phyloP scores from a whole-genome alignment of 257 asterid genomes.

The Paraleonurus japonicus region DNA sequence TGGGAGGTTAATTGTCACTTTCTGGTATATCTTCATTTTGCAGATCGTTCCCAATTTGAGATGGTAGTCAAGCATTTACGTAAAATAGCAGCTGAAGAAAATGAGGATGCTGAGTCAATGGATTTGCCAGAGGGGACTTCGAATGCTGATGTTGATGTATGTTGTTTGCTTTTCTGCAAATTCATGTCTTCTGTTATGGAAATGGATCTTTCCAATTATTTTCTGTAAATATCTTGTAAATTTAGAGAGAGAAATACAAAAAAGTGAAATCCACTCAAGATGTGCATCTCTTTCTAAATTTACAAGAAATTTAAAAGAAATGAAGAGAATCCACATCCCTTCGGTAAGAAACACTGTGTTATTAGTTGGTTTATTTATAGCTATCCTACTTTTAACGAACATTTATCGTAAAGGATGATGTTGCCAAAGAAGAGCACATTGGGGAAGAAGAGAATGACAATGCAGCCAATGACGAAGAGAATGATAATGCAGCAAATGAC shows the following conservation, averaged over 20 bases:
- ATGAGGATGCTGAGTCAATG: conserved; percentile 26
- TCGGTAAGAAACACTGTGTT: background rate
- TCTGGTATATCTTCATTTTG: conserved; percentile 21
- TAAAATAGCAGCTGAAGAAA: conserved; percentile 35
- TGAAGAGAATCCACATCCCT: background rate
- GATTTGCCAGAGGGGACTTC: conserved; percentile 41
- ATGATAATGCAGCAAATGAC: conserved; percentile 26
- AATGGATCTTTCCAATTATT: too few relatives aligned
- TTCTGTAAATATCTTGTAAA: too few relatives aligned
- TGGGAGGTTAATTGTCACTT: background rate
- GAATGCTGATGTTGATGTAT: conserved; percentile 34
- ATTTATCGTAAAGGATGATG: conserved; percentile 43
- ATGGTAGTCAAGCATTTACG: conserved; percentile 52
- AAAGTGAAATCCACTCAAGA: too few relatives aligned
- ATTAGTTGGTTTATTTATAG: background rate
- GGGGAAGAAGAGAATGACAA: conserved; percentile 33
- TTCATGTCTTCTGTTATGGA: background rate
- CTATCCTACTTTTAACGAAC: background rate
- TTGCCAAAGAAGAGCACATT: conserved; percentile 31
- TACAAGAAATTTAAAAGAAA: too few relatives aligned
- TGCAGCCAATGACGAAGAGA: conserved; percentile 23
- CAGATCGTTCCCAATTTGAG: conserved; percentile 66
- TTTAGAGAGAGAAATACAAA: too few relatives aligned
- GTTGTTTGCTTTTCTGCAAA: background rate
- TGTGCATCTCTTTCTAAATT: too few relatives aligned